Evolutionary conservation across 2,329 filamentous ascomycete genomes (phyloP).

Genomic region (Colletotrichum horii): DNA sequence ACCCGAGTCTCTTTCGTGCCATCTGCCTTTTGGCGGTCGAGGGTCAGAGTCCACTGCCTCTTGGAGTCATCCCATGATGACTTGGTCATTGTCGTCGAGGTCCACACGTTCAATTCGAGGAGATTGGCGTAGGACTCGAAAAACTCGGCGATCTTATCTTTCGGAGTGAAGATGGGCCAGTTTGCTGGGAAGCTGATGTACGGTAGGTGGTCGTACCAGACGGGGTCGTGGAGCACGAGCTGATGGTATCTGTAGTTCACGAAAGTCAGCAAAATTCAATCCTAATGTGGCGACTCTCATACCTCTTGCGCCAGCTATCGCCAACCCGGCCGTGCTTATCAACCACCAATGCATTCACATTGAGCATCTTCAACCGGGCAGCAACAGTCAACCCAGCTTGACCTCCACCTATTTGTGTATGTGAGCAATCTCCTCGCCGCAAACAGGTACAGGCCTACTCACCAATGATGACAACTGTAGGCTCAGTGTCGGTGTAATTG

Average conservation of each 20-base stretch:
- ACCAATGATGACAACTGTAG: conserved; percentile 25
- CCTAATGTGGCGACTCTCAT: rapidly evolving
- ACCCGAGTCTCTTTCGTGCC: conserved; percentile 55
- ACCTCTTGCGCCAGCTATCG: conserved; percentile 61
- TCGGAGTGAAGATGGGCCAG: conserved; percentile 72
- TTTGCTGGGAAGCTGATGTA: conserved; percentile 65
- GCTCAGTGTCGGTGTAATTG: conserved; percentile 20
- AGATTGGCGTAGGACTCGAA: conserved; percentile 66
- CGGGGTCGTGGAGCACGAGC: conserved; percentile 67
- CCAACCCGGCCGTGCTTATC: conserved; percentile 57
- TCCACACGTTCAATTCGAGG: conserved; percentile 71
- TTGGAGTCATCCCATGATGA: conserved; percentile 52
- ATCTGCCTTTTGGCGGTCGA: conserved; percentile 50
- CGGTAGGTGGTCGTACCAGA: conserved; percentile 63
- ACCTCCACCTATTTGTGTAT: conserved; percentile 35
- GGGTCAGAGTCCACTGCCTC: conserved; percentile 61
- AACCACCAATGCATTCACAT: conserved; percentile 55
- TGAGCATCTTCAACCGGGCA: conserved; percentile 60
- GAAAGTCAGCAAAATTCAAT: background rate
- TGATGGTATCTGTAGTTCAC: conserved; percentile 49
- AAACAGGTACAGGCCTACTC: background rate
- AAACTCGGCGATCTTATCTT: conserved; percentile 70
- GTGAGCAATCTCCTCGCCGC: conserved; percentile 1
- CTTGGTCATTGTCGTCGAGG: conserved; percentile 48
- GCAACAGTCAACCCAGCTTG: conserved; percentile 58